phyloP scores from a whole-genome alignment of 306 rosid species.

The Crotalaria pallida region DNA sequence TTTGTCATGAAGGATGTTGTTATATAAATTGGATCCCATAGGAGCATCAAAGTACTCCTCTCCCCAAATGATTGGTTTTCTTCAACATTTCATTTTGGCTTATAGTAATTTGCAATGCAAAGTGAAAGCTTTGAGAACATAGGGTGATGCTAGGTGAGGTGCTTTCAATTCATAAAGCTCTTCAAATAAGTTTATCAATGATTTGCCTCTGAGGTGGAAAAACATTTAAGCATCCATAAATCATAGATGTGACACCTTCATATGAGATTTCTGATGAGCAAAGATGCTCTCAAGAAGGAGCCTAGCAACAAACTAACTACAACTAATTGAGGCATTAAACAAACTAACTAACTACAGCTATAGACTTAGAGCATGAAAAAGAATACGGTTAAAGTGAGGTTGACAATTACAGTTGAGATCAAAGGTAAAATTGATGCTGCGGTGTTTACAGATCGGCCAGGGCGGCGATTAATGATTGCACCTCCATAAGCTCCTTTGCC shows the following conservation, averaged over 20 bases:
- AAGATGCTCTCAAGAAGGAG: not conserved
- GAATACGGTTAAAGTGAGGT: not conserved
- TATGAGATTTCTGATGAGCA: not conserved
- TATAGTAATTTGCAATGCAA: not conserved
- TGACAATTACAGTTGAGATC: not conserved
- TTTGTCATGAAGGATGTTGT: not conserved
- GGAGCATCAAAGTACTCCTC: not conserved
- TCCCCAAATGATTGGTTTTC: not conserved
- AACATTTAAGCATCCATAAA: not conserved
- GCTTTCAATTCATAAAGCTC: not conserved
- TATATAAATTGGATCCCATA: not conserved
- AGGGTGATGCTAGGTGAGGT: not conserved
- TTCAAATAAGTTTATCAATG: not conserved
- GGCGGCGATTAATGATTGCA: not conserved
- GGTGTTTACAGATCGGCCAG: not conserved
- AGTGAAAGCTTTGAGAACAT: not conserved
- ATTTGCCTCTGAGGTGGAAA: not conserved
- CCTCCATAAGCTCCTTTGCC: conserved; percentile 17
- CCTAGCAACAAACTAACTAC: not conserved
- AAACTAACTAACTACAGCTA: not conserved
- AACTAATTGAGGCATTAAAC: not conserved
- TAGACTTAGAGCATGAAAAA: not conserved
- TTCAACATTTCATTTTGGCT: not conserved
- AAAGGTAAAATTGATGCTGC: not conserved
- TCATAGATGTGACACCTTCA: conserved; percentile 8